A percentile compares a stretch with the other conserved stretches of the same genome.
Evolutionary conservation across 2,329 filamentous ascomycete genomes (phyloP).

Genomic region (Torrubiella hemipterigena): DNA sequence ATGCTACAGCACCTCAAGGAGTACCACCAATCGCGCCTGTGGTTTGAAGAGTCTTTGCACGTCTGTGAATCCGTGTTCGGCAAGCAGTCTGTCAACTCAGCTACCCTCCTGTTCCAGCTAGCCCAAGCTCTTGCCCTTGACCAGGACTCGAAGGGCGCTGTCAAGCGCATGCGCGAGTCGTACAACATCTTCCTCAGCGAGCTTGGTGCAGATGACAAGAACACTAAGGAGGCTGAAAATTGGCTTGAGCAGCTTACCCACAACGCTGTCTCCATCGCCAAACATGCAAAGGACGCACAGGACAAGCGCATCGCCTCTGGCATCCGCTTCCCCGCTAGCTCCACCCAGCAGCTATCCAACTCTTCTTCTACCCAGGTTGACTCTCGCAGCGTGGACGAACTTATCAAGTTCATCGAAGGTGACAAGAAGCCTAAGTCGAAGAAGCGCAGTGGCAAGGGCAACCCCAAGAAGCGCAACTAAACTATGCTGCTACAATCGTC

Average conservation of each 20-base stretch:
- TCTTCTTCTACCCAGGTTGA: constrained; percentile 40
- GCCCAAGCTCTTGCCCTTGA: constrained; percentile 93
- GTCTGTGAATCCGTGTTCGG: constrained; percentile 88
- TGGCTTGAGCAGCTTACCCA: constrained; percentile 96
- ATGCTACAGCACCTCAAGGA: constrained; percentile 96
- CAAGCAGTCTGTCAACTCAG: constrained; percentile 80
- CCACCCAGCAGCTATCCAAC: constrained; percentile 16
- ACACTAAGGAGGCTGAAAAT: constrained; percentile 93
- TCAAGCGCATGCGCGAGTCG: constrained; percentile 88
- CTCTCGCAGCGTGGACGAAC: constrained; percentile 78
- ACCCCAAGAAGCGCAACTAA: constrained; percentile 41
- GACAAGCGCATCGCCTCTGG: constrained; percentile 58
- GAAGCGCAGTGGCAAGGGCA: constrained; percentile 40
- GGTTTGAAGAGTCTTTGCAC: constrained; percentile 87
- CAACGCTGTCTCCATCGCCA: constrained; percentile 88
- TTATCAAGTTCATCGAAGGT: constrained; percentile 91
- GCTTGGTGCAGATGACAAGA: constrained; percentile 82
- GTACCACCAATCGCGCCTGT: constrained; percentile 86
- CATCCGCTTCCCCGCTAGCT: constrained; percentile 47
- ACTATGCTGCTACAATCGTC: too few species aligned
- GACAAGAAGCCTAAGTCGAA: constrained; percentile 43
- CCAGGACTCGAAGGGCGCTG: constrained; percentile 82
- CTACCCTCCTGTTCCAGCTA: constrained; percentile 92
- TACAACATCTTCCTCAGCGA: constrained; percentile 89
- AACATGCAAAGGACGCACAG: constrained; percentile 81